These are phyloP conservation scores for Pisolithus sp. DNA, from an alignment of 768 basidiomycete species.

Conservation along the genomic window DNA sequence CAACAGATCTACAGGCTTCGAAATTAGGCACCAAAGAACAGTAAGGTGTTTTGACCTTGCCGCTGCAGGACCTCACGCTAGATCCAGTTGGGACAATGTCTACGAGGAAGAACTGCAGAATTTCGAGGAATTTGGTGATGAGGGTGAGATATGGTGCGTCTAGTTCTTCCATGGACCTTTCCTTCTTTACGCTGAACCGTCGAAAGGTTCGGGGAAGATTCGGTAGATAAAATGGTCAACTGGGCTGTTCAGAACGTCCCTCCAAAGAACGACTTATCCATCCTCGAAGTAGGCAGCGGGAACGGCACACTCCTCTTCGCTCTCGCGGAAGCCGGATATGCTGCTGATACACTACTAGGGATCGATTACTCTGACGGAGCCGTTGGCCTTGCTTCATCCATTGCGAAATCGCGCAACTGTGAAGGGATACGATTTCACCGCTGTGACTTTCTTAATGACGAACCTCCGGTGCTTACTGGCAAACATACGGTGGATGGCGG, in stretches of 20 bases:
- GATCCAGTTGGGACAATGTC: slow-evolving; percentile 66
- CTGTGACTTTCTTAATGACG: slow-evolving; percentile 61
- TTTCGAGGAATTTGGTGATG: slow-evolving; percentile 73
- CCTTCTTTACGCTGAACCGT: neutral
- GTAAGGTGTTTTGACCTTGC: slow-evolving; percentile 36
- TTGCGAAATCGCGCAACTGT: slow-evolving; percentile 38
- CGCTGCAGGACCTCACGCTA: neutral
- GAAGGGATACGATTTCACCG: slow-evolving; percentile 41
- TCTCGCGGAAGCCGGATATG: slow-evolving; percentile 62
- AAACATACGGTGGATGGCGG: slow-evolving; percentile 3
- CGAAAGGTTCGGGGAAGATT: slow-evolving; percentile 73
- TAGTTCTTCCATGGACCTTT: neutral
- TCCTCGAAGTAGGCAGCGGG: slow-evolving; percentile 76
- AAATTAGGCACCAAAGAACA: slow-evolving; percentile 75
- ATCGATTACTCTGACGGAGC: slow-evolving; percentile 77
- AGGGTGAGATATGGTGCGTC: slow-evolving; percentile 77
- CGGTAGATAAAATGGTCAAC: slow-evolving; percentile 71
- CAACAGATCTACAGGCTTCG: slow-evolving; percentile 55
- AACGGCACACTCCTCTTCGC: slow-evolving; percentile 75
- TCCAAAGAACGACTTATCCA: slow-evolving; percentile 36
- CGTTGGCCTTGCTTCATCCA: slow-evolving; percentile 51
- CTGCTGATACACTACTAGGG: slow-evolving; percentile 45
- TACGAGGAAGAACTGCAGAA: slow-evolving; percentile 67
- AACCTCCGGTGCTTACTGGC: slow-evolving; percentile 29
- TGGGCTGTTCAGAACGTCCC: slow-evolving; percentile 60